A percentile compares a stretch with the other conserved stretches of the same genome.
Conservation (phyloP, 352 stramenopile genomes). For the Globisporangium camurandrum region DNA sequence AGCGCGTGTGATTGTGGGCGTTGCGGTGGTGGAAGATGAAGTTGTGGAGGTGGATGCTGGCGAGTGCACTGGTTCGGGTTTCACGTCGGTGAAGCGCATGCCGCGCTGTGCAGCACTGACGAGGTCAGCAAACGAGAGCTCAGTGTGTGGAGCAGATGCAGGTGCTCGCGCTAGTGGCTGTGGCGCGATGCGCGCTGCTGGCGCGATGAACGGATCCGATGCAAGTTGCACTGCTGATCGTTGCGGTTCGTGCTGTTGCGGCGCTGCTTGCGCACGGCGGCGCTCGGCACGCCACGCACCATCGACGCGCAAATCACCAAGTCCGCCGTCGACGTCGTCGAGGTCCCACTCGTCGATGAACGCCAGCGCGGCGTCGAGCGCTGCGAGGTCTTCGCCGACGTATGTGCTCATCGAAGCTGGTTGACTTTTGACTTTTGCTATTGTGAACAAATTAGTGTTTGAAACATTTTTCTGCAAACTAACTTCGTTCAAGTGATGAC, state of each 20-base stretch:
- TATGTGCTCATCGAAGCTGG: constrained; percentile 2
- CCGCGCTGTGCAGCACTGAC: neutral
- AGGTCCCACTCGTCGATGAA: constrained; percentile 14
- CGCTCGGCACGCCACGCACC: too few species aligned
- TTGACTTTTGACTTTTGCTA: neutral
- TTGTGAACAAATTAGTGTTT: neutral
- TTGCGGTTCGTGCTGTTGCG: neutral
- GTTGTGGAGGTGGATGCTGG: too few species aligned
- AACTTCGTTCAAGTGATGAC: too few species aligned
- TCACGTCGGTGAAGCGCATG: neutral
- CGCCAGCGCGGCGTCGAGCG: constrained; percentile 11
- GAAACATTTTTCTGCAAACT: neutral
- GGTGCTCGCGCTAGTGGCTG: neutral
- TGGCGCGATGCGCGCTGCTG: neutral
- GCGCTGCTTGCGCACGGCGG: too few species aligned
- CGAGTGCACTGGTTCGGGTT: neutral
- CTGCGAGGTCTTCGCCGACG: constrained; percentile 10
- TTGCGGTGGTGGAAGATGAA: neutral
- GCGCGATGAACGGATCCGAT: neutral
- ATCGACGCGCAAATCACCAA: neutral
- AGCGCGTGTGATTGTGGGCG: neutral
- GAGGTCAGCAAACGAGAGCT: neutral
- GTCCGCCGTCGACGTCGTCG: neutral
- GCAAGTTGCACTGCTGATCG: neutral
- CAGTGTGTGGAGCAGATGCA: neutral